Percentiles rank a stretch among this genome's conserved stretches.
These are phyloP conservation scores for Aureobasidium sp. DNA, from an alignment of 2,329 filamentous ascomycete species.

Conservation along the genomic window DNA sequence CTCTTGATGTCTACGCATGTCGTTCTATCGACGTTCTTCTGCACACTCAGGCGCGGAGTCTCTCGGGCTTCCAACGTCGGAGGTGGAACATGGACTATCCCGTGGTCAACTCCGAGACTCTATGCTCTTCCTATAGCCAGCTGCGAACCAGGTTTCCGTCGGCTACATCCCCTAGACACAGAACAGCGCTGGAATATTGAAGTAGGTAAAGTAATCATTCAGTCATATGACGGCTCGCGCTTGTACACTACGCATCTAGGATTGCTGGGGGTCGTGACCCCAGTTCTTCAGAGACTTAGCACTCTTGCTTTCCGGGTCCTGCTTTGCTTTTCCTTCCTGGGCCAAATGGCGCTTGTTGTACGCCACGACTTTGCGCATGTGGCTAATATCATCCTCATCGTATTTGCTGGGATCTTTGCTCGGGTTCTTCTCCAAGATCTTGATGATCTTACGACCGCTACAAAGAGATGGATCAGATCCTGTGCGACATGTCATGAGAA, in stretches of 20 bases:
- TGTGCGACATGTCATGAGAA: not conserved
- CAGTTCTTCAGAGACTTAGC: slow-evolving; percentile 59
- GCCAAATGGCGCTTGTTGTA: slow-evolving; percentile 62
- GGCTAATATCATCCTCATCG: slow-evolving; percentile 49
- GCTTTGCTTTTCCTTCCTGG: slow-evolving; percentile 54
- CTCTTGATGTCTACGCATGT: not conserved
- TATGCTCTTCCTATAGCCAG: not conserved
- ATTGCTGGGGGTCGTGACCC: slow-evolving; percentile 35
- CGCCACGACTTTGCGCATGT: slow-evolving; percentile 49
- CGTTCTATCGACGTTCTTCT: not conserved
- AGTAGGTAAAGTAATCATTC: not conserved
- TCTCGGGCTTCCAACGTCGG: not conserved
- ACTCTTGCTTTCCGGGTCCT: slow-evolving; percentile 47
- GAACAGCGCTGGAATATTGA: not conserved
- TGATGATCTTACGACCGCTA: slow-evolving; percentile 56
- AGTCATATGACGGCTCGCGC: not conserved
- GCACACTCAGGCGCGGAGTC: not conserved
- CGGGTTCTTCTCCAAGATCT: slow-evolving; percentile 57
- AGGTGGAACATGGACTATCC: not conserved
- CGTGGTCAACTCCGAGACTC: not conserved
- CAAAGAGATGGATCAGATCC: slow-evolving; percentile 12
- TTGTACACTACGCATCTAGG: slow-evolving; percentile 11
- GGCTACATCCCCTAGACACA: not conserved
- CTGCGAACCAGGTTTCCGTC: not conserved
- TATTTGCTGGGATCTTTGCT: slow-evolving; percentile 52